Conservation (phyloP, 2,329 filamentous ascomycete species). For the Pseudogymnoascus sp. region DNA sequence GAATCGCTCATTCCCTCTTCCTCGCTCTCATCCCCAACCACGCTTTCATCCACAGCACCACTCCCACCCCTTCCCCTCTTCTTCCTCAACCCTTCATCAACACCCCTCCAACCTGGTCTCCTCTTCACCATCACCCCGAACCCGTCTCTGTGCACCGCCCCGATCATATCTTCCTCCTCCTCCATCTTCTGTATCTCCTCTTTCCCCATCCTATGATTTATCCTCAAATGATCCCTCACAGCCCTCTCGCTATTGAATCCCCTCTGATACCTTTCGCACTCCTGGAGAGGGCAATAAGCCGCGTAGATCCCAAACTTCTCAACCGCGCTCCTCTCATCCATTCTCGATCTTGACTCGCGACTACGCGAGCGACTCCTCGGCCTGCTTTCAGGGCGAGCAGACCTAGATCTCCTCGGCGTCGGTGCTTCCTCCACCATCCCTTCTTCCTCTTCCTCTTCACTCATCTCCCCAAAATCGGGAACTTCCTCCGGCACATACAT, state of each 20-base stretch:
- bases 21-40: background rate
- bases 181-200: constrained; percentile 28
- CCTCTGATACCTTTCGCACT: background rate
- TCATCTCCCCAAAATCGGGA: background rate
- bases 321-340: background rate
- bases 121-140: constrained; percentile 53
- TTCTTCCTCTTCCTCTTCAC: background rate
- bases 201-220: constrained; percentile 31
- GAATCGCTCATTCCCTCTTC: background rate
- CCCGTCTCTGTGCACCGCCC: constrained; percentile 62
- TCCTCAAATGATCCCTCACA: constrained; percentile 39
- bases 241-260: constrained; percentile 34
- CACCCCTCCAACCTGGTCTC: constrained; percentile 42
- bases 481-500: constrained; percentile 23
- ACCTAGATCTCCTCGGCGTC: background rate
- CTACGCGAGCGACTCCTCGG: constrained; percentile 1
- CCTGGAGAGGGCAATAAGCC: background rate
- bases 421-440: background rate
- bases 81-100: constrained; percentile 22
- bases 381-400: background rate
- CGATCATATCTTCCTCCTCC: constrained; percentile 49
- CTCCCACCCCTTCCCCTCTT: background rate
- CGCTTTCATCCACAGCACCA: background rate
- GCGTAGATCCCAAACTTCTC: background rate
- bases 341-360: background rate